Evolutionary conservation across 768 basidiomycete genomes (phyloP).

Genomic region (Hydnomerulius pinastri): DNA sequence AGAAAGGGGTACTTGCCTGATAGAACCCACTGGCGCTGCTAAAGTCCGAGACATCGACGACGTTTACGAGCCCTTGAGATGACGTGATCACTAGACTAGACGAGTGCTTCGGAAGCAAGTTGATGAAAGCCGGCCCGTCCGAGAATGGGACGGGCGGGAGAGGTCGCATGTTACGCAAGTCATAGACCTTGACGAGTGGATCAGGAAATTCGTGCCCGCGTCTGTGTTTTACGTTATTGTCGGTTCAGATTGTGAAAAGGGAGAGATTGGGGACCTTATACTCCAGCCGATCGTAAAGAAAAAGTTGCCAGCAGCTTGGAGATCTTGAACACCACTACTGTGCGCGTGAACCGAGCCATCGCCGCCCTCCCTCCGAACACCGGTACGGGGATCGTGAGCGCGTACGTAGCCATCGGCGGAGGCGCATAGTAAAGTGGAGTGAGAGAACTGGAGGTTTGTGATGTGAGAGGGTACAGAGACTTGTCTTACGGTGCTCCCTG

Average conservation of each 20-base stretch:
- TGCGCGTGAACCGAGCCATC: conserved; percentile 76
- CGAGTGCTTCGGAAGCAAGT: conserved; percentile 73
- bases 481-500: conserved; percentile 64
- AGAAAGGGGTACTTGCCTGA: conserved; percentile 51
- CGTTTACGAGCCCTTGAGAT: conserved; percentile 78
- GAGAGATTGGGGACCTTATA: conserved; percentile 58
- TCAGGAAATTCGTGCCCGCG: conserved; percentile 88
- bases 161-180: conserved; percentile 79
- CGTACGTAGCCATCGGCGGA: conserved; percentile 75
- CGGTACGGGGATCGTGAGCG: conserved; percentile 69
- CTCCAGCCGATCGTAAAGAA: conserved; percentile 88
- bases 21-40: conserved; percentile 72
- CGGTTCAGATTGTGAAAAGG: neutral
- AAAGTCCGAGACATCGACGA: conserved; percentile 78
- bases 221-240: conserved; percentile 43
- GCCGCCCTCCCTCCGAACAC: conserved; percentile 45
- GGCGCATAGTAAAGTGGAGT: conserved; percentile 65
- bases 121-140: conserved; percentile 83
- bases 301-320: conserved; percentile 77
- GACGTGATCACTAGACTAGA: conserved; percentile 77
- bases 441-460: conserved; percentile 66
- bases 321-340: conserved; percentile 75
- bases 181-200: conserved; percentile 91
- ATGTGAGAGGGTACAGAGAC: conserved; percentile 56
- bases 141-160: conserved; percentile 88